Conservation (phyloP, 2,329 filamentous ascomycete species). For the Bipolaris oryzae region DNA sequence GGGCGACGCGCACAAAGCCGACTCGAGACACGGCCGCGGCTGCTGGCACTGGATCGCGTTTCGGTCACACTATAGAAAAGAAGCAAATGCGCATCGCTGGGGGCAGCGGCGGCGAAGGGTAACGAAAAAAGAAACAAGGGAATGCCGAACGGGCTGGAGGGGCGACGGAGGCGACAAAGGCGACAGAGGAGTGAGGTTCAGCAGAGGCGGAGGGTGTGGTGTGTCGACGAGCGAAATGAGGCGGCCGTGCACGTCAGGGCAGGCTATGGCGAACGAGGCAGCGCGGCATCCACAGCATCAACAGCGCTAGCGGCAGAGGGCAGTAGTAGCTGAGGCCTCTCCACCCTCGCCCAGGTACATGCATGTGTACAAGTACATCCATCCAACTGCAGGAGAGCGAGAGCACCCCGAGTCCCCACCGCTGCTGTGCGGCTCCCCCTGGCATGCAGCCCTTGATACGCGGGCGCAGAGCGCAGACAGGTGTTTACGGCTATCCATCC, state of each 20-base stretch:
- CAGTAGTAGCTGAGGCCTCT: too few relatives aligned
- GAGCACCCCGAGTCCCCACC: too few relatives aligned
- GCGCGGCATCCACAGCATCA: slow-evolving; percentile 24
- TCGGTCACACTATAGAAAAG: slow-evolving; percentile 32
- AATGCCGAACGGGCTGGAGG: slow-evolving; percentile 34
- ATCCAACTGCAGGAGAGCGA: not conserved
- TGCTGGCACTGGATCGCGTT: slow-evolving; percentile 36
- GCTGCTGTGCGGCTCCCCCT: too few relatives aligned
- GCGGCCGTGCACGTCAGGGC: slow-evolving; percentile 15
- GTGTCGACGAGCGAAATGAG: slow-evolving; percentile 26
- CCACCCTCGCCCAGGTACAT: slow-evolving; percentile 17
- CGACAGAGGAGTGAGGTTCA: slow-evolving; percentile 24
- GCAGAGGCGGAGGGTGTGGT: slow-evolving; percentile 36
- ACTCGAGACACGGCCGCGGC: slow-evolving; percentile 28
- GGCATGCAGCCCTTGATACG: not conserved
- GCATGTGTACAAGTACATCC: slow-evolving; percentile 8
- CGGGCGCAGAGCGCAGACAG: not conserved
- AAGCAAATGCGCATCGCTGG: slow-evolving; percentile 38
- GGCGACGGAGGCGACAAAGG: slow-evolving; percentile 22
- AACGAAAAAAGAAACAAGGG: slow-evolving; percentile 32
- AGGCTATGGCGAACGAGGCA: slow-evolving; percentile 13
- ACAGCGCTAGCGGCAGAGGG: slow-evolving; percentile 10
- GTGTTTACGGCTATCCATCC: not conserved
- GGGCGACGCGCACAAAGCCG: slow-evolving; percentile 30
- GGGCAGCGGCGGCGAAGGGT: slow-evolving; percentile 38